A percentile compares a stretch with the other conserved stretches of the same genome.
These are phyloP conservation scores for Hordeum pubiflorum DNA, from an alignment of 202 grass and related monocot genomes.

Conservation along the genomic window DNA sequence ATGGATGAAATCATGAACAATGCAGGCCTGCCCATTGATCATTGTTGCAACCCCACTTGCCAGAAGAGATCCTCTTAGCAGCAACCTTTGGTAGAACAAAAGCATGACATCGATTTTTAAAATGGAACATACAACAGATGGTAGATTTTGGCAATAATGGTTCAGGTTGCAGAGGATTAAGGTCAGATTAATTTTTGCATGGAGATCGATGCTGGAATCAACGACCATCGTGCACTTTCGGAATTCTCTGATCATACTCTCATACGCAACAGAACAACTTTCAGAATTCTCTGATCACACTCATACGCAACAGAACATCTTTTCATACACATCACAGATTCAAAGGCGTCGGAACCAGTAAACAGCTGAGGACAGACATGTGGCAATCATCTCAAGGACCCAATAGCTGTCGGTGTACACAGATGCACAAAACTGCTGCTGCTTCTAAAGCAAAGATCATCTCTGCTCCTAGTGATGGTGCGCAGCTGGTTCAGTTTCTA, in stretches of 20 bases:
- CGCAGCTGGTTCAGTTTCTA: neutral
- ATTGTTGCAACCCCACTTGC: slow-evolving; percentile 80
- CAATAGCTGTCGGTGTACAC: neutral
- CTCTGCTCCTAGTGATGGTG: neutral
- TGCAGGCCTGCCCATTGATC: slow-evolving; percentile 53
- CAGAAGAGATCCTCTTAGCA: slow-evolving; percentile 52
- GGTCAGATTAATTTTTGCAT: slow-evolving; percentile 27
- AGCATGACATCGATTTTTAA: neutral
- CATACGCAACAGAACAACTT: too few species aligned
- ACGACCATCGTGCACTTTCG: slow-evolving; percentile 48
- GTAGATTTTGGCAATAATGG: neutral
- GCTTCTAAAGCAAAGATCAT: neutral
- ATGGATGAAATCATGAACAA: slow-evolving; percentile 66
- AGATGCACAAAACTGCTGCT: neutral
- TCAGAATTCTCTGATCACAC: neutral
- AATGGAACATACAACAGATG: neutral
- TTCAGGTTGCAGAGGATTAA: neutral
- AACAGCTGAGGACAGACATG: neutral
- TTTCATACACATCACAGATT: neutral
- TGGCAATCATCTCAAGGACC: neutral
- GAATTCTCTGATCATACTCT: too few species aligned
- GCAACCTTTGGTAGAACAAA: slow-evolving; percentile 29
- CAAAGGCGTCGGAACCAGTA: neutral
- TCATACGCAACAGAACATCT: neutral
- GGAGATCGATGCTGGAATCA: slow-evolving; percentile 42